These are phyloP conservation scores for Cyanodermella asteris DNA, from an alignment of 2,329 filamentous ascomycete species.

Conservation along the genomic window DNA sequence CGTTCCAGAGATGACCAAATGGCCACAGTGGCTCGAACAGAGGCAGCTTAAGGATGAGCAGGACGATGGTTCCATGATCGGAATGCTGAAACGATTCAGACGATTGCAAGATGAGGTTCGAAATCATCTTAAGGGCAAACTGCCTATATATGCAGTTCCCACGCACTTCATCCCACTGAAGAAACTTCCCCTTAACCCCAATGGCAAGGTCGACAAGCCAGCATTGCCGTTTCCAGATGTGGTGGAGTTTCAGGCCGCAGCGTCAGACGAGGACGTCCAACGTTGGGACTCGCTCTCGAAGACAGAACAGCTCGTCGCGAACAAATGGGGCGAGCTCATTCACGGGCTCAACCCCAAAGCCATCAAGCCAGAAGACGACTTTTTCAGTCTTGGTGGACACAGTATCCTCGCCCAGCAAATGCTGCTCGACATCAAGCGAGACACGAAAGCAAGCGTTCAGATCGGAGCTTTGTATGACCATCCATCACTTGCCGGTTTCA, in stretches of 20 bases:
- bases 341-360: conserved; percentile 43
- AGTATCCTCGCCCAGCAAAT: conserved; percentile 64
- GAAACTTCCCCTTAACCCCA: conserved; percentile 60
- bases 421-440: conserved; percentile 46
- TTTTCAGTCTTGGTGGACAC: conserved; percentile 66
- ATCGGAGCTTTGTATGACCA: conserved; percentile 51
- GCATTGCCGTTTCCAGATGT: conserved; percentile 63
- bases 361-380: conserved; percentile 38
- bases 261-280: conserved; percentile 22
- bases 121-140: conserved; percentile 47
- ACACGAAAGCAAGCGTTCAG: conserved; percentile 40
- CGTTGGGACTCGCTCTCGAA: conserved; percentile 23
- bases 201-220: conserved; percentile 64
- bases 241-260: conserved; percentile 38
- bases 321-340: conserved; percentile 54
- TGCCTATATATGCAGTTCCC: conserved; percentile 57
- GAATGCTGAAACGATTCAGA: conserved; percentile 37
- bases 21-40: conserved; percentile 43
- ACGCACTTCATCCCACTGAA: conserved; percentile 51
- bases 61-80: conserved; percentile 25
- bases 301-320: conserved; percentile 45
- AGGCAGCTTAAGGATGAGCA: conserved; percentile 32
- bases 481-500: conserved; percentile 37
- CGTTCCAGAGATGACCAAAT: conserved; percentile 58
- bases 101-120: conserved; percentile 37